These are phyloP conservation scores for Narthecium ossifragum DNA, from an alignment of 106 monocot genomes.

Conservation along the genomic window DNA sequence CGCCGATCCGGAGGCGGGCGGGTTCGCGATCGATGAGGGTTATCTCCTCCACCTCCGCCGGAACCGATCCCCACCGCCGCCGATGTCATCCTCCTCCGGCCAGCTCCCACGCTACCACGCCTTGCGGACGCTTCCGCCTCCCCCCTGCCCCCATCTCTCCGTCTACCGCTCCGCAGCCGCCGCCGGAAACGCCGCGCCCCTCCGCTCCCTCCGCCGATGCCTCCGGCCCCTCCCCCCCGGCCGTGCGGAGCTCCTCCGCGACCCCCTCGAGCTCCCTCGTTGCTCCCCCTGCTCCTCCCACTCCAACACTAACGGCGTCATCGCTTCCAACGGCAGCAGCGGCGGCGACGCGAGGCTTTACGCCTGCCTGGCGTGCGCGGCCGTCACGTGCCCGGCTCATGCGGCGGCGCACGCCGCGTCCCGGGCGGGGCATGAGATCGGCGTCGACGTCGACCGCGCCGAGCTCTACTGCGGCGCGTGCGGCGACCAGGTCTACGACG, in stretches of 20 bases:
- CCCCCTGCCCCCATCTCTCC: conserved; percentile 65
- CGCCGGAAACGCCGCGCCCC: conserved; percentile 17
- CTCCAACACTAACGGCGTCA: too few species aligned
- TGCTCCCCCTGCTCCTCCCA: conserved; percentile 34
- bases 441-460: conserved; percentile 79
- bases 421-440: conserved; percentile 57
- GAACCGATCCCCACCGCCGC: conserved; percentile 2
- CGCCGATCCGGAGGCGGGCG: too few species aligned
- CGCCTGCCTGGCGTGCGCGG: conserved; percentile 79
- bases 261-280: conserved; percentile 52
- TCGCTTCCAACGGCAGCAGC: too few species aligned
- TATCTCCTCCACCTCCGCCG: background rate
- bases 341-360: conserved; percentile 64
- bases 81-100: conserved; percentile 4
- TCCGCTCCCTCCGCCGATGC: conserved; percentile 57
- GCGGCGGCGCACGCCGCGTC: conserved; percentile 43
- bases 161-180: conserved; percentile 30
- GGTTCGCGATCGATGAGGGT: background rate
- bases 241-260: conserved; percentile 61
- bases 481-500: conserved; percentile 83
- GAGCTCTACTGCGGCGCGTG: conserved; percentile 90
- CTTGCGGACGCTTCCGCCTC: too few species aligned
- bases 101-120: background rate
- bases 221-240: conserved; percentile 51
- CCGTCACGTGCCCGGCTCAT: conserved; percentile 56